Base-by-base conservation (phyloP, 1,284 basidiomycete genomes). In the Kwoniella shivajii region DNA sequence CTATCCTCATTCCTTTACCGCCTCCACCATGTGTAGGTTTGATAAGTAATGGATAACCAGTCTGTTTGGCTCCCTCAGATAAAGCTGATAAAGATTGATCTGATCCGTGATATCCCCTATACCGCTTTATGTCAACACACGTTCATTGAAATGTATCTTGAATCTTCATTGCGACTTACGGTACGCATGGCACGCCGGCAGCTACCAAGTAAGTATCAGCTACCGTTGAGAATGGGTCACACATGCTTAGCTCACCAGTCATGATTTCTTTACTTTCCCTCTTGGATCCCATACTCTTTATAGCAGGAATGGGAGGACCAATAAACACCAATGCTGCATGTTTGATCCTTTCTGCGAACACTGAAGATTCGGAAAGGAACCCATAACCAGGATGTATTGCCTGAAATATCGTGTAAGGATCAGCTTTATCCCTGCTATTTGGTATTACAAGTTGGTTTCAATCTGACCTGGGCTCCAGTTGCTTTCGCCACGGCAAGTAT, bases 111-210 rank as follows among this genome's bases (percentile, higher is more conserved):
- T 80, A 29, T 75, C 81, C 27, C 78, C 83, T 42, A 27, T 13
- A 29, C 24, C 10, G 34, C 14, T 41, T n/a, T 18, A 41, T n/a
- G 10, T n/a, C 18, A n/a, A 41, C 38, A 83, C 77, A 29, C 7
- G 27, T 16, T 13, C 6, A 20, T 37, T 46, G 31, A 29, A 27
- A 9, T 29, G 31, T 27, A 9, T 47, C 90, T 77, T 20, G 18
- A 6, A 1, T 36, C 34, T 11, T 18, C 37, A 22, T 24, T 22
- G 22, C 9, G 44, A 92, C 95, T 9, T 89, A 93, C 39, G 94
- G 93, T 2, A 97, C 90, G 71, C 92, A 95, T 1, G 93, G 92
- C 0, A 97, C 94, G 1, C 88, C 87, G 49, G 93, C 94, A 61
- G 83, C 88, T 86, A 36, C 3, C 11, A 16, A 13, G n/a, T 34